phyloP scores from a whole-genome alignment of 345 rosid genomes.

The Psidium guajava region DNA sequence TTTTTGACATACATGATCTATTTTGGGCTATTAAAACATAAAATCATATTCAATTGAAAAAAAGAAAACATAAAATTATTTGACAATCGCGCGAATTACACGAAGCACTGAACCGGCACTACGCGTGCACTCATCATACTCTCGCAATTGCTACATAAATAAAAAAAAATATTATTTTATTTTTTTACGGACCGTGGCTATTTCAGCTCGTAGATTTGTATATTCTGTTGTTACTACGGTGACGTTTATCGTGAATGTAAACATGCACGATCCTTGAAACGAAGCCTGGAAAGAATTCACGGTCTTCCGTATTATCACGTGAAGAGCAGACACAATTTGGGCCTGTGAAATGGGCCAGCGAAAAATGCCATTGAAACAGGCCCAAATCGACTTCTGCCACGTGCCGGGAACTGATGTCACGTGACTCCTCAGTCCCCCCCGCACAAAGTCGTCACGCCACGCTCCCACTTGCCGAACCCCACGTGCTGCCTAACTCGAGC shows the following conservation, averaged over 20 bases:
- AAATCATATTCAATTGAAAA: too few relatives aligned
- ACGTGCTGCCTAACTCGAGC: background rate
- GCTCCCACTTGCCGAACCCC: background rate
- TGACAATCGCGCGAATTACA: too few relatives aligned
- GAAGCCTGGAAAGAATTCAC: background rate
- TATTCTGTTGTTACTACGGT: background rate
- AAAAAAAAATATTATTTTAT: too few relatives aligned
- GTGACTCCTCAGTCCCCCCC: background rate
- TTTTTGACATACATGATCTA: too few relatives aligned
- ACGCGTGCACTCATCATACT: too few relatives aligned
- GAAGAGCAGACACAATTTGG: background rate
- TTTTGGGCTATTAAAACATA: too few relatives aligned
- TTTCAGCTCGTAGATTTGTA: too few relatives aligned
- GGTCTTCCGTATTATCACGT: background rate
- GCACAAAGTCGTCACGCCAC: background rate
- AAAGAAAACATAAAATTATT: too few relatives aligned
- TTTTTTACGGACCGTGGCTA: too few relatives aligned
- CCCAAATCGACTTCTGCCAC: background rate
- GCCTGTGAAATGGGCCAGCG: background rate
- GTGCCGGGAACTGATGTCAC: background rate
- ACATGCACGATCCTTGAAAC: fast-evolving
- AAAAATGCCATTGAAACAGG: background rate
- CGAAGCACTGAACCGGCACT: too few relatives aligned
- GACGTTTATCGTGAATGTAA: fast-evolving
- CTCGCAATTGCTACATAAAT: too few relatives aligned